phyloP scores from a whole-genome alignment of 352 stramenopile genomes.

The Pythium sukuiense region DNA sequence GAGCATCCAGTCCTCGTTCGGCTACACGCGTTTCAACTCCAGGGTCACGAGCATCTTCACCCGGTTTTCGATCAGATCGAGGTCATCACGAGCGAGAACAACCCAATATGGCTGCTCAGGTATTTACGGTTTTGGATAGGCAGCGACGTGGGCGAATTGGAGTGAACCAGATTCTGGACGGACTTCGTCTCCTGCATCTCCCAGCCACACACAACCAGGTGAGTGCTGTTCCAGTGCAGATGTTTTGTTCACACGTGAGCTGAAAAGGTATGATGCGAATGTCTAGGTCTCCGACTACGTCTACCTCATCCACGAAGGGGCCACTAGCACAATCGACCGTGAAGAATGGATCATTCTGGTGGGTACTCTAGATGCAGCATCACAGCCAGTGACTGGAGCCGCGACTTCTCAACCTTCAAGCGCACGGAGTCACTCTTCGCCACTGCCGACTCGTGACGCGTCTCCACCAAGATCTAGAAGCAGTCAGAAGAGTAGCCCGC shows the following conservation, averaged over 20 bases:
- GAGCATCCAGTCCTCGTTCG: not conserved
- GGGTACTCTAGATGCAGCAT: constrained; percentile 61
- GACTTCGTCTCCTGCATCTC: constrained; percentile 48
- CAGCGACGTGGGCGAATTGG: constrained; percentile 44
- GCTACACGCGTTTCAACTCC: constrained; percentile 9
- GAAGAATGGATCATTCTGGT: constrained; percentile 74
- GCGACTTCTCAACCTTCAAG: not conserved
- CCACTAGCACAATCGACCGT: constrained; percentile 47
- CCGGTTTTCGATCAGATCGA: constrained; percentile 14
- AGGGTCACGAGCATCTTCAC: constrained; percentile 18
- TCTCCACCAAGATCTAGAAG: constrained; percentile 8
- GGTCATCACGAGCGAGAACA: constrained; percentile 8
- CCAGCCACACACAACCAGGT: constrained; percentile 73
- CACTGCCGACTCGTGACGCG: not conserved
- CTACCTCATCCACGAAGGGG: constrained; percentile 70
- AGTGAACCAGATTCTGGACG: constrained; percentile 56
- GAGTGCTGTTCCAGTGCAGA: not conserved
- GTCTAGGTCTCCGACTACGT: constrained; percentile 69
- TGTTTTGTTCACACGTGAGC: not conserved
- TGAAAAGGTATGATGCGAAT: not conserved
- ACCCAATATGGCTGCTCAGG: constrained; percentile 40
- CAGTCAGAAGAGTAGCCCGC: constrained; percentile 8
- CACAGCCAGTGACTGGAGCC: constrained; percentile 28
- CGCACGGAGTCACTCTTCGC: constrained; percentile 6
- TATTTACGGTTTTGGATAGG: constrained; percentile 60